Percentiles rank a stretch among this genome's conserved stretches.
phyloP scores from a whole-genome alignment of 768 basidiomycete species.

The Hygrocybe punicea region DNA sequence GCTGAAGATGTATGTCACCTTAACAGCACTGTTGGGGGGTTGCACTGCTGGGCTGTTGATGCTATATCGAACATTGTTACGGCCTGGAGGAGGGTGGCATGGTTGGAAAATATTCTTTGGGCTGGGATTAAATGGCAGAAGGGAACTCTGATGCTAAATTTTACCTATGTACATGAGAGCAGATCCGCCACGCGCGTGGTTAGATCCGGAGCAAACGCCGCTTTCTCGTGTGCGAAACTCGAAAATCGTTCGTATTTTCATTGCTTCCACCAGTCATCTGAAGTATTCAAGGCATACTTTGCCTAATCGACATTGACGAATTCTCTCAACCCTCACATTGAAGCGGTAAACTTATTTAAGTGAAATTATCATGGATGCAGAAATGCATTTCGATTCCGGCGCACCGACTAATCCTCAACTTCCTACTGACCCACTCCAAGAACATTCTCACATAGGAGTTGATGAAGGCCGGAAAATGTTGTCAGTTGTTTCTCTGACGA shows the following conservation, averaged over 20 bases:
- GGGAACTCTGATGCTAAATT: slow-evolving; percentile 41
- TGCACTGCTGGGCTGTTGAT: slow-evolving; percentile 69
- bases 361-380: slow-evolving; percentile 61
- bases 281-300: too few relatives aligned
- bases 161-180: background rate
- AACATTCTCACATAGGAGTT: slow-evolving; percentile 23
- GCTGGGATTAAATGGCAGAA: slow-evolving; percentile 61
- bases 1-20: slow-evolving; percentile 66
- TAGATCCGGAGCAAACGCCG: slow-evolving; percentile 9
- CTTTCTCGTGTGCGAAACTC: background rate
- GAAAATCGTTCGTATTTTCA: background rate
- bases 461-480: slow-evolving; percentile 65
- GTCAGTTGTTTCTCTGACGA: slow-evolving; percentile 30
- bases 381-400: slow-evolving; percentile 64
- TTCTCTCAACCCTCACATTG: background rate
- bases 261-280: background rate
- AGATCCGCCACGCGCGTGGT: background rate
- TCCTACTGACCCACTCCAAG: slow-evolving; percentile 37
- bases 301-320: too few relatives aligned
- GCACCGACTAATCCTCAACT: slow-evolving; percentile 31
- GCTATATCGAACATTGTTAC: slow-evolving; percentile 63
- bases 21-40: slow-evolving; percentile 73
- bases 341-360: too few relatives aligned
- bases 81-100: slow-evolving; percentile 53
- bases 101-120: slow-evolving; percentile 61